Conservation (phyloP, 2,329 filamentous ascomycete genomes). For the Fusarium praegraminearum region DNA sequence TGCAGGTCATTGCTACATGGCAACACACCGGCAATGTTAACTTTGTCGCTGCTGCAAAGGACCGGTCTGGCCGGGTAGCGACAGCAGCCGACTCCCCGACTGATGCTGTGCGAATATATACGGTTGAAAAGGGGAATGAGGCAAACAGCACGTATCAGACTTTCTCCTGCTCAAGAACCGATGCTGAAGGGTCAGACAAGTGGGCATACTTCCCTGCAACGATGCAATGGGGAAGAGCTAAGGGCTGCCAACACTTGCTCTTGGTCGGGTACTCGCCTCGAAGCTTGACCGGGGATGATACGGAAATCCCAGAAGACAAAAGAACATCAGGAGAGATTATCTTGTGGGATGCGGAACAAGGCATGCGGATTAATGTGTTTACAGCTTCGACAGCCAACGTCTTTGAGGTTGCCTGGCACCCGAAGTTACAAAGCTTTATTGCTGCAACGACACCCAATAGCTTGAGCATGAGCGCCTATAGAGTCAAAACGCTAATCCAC, state of each 20-base stretch:
- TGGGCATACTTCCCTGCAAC: constrained; percentile 75
- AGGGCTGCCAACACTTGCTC: constrained; percentile 62
- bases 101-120: constrained; percentile 69
- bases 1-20: constrained; percentile 64
- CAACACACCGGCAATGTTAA: constrained; percentile 69
- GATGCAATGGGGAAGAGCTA: constrained; percentile 69
- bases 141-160: constrained; percentile 53
- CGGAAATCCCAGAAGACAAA: constrained; percentile 69
- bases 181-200: constrained; percentile 55
- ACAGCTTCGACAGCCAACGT: constrained; percentile 69
- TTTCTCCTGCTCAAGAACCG: constrained; percentile 57
- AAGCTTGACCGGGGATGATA: constrained; percentile 63
- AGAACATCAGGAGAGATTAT: constrained; percentile 69
- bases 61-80: constrained; percentile 63
- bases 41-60: constrained; percentile 68
- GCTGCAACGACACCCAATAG: constrained; percentile 68
- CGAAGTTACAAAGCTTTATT: constrained; percentile 64
- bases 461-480: constrained; percentile 55
- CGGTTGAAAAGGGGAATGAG: constrained; percentile 54
- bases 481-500: constrained; percentile 67
- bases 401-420: constrained; percentile 75
- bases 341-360: constrained; percentile 65
- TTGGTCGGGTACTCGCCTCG: constrained; percentile 73
- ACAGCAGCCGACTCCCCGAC: constrained; percentile 68
- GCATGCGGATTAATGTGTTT: constrained; percentile 60